phyloP scores from a whole-genome alignment of 148 eudicot species.

The Silene latifolia region DNA sequence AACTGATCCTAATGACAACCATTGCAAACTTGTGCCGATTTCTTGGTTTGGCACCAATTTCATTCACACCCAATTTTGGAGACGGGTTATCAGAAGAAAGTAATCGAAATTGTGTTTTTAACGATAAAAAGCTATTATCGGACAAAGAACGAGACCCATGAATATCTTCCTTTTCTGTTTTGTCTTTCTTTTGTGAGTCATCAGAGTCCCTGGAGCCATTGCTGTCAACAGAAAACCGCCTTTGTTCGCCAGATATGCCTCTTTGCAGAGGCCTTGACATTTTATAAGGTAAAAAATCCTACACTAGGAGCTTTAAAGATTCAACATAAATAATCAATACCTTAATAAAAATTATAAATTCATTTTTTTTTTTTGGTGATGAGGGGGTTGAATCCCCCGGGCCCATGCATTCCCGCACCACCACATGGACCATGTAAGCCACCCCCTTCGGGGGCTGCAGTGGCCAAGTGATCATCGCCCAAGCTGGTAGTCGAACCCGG shows the following conservation, averaged over 20 bases:
- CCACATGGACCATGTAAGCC: too few relatives aligned
- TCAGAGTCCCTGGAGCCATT: slow-evolving; percentile 50
- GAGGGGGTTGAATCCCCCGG: too few relatives aligned
- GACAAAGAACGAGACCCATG: slow-evolving; percentile 42
- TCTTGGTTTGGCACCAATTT: slow-evolving; percentile 57
- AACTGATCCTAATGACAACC: slow-evolving; percentile 49
- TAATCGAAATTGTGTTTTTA: slow-evolving; percentile 36
- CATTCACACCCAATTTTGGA: slow-evolving; percentile 43
- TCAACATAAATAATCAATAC: background rate
- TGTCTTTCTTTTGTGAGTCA: slow-evolving; percentile 84
- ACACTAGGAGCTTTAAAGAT: slow-evolving; percentile 14
- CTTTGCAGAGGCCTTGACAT: slow-evolving; percentile 94
- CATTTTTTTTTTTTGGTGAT: too few relatives aligned
- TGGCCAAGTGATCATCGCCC: too few relatives aligned
- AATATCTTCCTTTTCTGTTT: slow-evolving; percentile 61
- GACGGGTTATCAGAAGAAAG: slow-evolving; percentile 43
- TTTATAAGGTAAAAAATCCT: slow-evolving; percentile 31
- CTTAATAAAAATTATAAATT: too few relatives aligned
- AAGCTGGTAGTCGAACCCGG: too few relatives aligned
- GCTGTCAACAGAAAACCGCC: slow-evolving; percentile 52
- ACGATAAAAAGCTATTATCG: slow-evolving; percentile 41
- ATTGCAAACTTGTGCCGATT: slow-evolving; percentile 54
- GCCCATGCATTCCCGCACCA: too few relatives aligned
- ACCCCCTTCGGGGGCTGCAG: too few relatives aligned
- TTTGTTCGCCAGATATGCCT: slow-evolving; percentile 54